Evolutionary conservation across 176 grass and related monocot species (phyloP), one percentile per base, ranked within the genome.

Genomic region (Rhynchospora tenuis): DNA sequence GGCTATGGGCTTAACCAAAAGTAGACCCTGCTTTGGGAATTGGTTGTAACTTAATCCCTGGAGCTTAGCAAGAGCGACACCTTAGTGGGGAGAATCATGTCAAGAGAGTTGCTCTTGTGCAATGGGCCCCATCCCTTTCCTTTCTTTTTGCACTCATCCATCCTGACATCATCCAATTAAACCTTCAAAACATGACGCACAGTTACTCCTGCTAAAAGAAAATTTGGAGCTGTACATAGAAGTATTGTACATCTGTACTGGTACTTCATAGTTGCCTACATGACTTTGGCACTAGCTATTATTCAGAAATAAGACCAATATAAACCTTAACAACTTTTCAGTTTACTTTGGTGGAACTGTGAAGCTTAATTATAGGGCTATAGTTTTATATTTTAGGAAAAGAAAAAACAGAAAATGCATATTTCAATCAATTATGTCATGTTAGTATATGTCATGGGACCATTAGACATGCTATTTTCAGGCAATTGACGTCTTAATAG

Each of bases 1-100:
- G 38, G 55, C 55, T 81, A n/a, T 64, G 57, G 31, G 31, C 64
- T 45, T 59, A 63, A 61, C 77, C 27, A 51, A 73, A 73, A 73
- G 70, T 14, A 73, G 2, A 50, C 70, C 19, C 56, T 51, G 14
- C 22, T 73, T 73, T 51, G 45, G 20, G 5, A 26, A 26, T 26
- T 75, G 26, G 48, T 26, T 57, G 31, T 65, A 81, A 65, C n/a
- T 63, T 81, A 81, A 81, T 81, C n/a, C 38, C 44, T 81, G 79
- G 42, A 81, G 31, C 19, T 80, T 45, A 62, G 59, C 27, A 29
- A 60, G 31, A 63, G 19, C 5, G 38, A 38, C n/a, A 64, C 23
- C 59, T 46, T 48, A 15, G 79, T 65, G 29, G 38, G 58, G 31
- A 81, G 54, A 81, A 81, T 64, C 33, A 81, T 65, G 28, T 17